Evolutionary conservation across 2,329 filamentous ascomycete species (phyloP), one percentile per base, ranked within the genome.

Genomic region (Neofusicoccum sp.): DNA sequence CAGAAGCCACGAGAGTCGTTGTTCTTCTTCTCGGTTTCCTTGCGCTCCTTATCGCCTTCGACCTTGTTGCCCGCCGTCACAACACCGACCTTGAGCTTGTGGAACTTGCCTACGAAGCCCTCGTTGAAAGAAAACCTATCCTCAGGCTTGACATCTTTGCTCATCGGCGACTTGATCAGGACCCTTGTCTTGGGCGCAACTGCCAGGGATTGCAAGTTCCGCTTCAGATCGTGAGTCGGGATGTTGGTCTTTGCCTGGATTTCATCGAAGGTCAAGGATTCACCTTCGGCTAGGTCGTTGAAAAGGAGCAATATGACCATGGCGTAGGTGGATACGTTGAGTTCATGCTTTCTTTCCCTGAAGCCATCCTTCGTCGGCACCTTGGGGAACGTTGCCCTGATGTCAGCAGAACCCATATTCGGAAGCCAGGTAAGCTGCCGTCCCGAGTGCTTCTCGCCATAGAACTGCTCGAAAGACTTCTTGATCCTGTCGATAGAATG

Each of bases 261-360:
- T 64, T 96, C 90, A 60, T 95, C 89, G 61, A 82, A 86, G 0
- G 80, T 84, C 6, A 87, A 70, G 20, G 74, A 78, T 58, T 80
- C 73, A 31, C 77, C 79, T 0, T 76, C 67, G 2, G 78, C 73
- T 0, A 96, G 69, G 38, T 93, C 86, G 69, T 98, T 98, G 82
- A 98, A 99, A 0, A 97, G 84, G 45, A 96, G 75, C 20, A 99
- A 76, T 26, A 98, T 87, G 20, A 97, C 79, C 90, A 98, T 96
- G 68, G 88, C 91, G 72, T 95, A 95, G 0, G 95, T 98, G 1
- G 92, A 89, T 20, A 96, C 92, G 63, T 92, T 96, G 60, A 99
- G 80, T 68, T 99, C 95, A 70, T 98, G 93, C 36, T 88, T 87
- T 34, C 89, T 83, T 65, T 89, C 87, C 61, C 83, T 85, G 61